Percentiles rank a stretch among this genome's conserved stretches.
These are phyloP conservation scores for Suillus subalutaceus DNA, from an alignment of 768 basidiomycete species.

Conservation along the genomic window DNA sequence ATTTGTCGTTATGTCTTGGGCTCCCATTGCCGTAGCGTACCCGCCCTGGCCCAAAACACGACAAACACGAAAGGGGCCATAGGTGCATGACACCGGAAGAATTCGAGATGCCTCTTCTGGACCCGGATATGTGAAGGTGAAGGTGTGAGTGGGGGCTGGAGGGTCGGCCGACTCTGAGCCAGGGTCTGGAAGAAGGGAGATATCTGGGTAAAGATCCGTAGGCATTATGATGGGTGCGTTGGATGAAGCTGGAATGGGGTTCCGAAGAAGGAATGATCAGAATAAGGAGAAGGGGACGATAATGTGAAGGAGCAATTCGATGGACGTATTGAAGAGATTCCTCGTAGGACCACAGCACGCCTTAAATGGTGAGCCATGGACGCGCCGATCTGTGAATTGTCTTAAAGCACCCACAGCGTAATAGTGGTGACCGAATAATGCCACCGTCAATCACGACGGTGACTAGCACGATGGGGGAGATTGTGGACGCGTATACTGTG, in stretches of 20 bases:
- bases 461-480: no score
- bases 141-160: neutral
- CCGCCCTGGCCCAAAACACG: conserved; percentile 22
- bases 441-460: neutral
- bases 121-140: neutral
- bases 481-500: neutral
- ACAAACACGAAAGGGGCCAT: conserved; percentile 30
- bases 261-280: neutral
- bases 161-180: neutral
- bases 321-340: neutral
- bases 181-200: neutral
- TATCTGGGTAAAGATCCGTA: neutral
- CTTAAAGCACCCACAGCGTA: neutral
- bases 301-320: neutral
- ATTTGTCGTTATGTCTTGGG: conserved; percentile 28
- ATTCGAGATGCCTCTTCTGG: neutral
- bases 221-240: neutral
- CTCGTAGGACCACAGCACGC: neutral
- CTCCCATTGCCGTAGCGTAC: conserved; percentile 26
- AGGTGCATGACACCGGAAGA: neutral
- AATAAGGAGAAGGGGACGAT: neutral
- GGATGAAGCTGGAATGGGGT: neutral
- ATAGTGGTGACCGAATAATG: neutral
- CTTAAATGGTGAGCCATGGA: conserved; percentile 12
- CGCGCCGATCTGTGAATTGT: conserved; percentile 1